phyloP scores from a whole-genome alignment of 495 filamentous ascomycete genomes.

The Pyronema omphalodes region DNA sequence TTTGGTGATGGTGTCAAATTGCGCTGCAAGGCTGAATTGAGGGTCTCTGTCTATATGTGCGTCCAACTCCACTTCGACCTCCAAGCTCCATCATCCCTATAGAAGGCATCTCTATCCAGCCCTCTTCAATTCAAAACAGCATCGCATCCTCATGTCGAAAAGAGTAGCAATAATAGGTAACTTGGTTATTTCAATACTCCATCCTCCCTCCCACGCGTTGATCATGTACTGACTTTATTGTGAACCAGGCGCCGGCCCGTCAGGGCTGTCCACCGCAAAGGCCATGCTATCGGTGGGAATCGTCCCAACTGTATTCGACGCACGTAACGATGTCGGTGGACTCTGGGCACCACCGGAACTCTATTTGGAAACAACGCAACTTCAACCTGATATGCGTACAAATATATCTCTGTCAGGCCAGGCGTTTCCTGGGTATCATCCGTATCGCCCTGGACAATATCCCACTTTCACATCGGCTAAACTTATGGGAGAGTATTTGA shows the following conservation, averaged over 20 bases:
- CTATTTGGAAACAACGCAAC: constrained; percentile 25
- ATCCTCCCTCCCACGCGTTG: no score
- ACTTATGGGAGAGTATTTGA: constrained; percentile 57
- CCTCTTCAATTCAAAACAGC: no score
- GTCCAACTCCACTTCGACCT: no score
- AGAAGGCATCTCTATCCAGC: no score
- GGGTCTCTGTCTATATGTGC: no score
- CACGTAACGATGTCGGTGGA: constrained; percentile 46
- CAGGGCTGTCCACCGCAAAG: constrained; percentile 68
- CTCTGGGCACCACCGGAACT: constrained; percentile 46
- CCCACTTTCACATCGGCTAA: constrained; percentile 55
- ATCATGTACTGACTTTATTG: no score
- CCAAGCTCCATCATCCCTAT: no score
- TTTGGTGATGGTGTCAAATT: no score
- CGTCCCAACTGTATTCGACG: constrained; percentile 52
- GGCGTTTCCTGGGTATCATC: constrained; percentile 50
- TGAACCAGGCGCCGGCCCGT: constrained; percentile 52
- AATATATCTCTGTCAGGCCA: constrained; percentile 68
- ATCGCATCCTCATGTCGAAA: no score
- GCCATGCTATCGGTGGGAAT: constrained; percentile 50
- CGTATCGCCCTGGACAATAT: constrained; percentile 37
- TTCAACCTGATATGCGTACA: constrained; percentile 53
- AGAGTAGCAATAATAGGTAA: no score
- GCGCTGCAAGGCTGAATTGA: no score
- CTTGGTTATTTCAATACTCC: no score